These are phyloP conservation scores for Blastobotrys muscicola DNA, from an alignment of 805 yeast species.

Conservation along the genomic window DNA sequence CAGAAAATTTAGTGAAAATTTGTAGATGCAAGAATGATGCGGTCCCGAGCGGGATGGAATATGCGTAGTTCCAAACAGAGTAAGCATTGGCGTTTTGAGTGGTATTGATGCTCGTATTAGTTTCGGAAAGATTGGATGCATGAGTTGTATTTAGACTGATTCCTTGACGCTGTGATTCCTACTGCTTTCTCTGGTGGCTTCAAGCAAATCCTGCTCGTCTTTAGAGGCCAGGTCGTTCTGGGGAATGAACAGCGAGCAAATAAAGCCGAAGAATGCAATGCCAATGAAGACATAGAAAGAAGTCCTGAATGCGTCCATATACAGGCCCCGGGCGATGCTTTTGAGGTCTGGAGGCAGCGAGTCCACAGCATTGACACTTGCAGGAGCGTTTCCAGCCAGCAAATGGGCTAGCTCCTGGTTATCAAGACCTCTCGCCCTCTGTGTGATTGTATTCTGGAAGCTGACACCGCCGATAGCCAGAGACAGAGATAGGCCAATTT, in stretches of 20 bases:
- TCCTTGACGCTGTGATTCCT: neutral
- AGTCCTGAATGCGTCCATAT: constrained; percentile 13
- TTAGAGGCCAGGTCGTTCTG: constrained; percentile 14
- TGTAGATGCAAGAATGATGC: no score
- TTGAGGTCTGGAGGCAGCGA: constrained; percentile 6
- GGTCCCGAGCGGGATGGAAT: no score
- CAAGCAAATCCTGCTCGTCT: neutral
- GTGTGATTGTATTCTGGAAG: constrained; percentile 34
- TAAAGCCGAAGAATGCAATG: constrained; percentile 12
- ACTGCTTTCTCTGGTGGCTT: neutral
- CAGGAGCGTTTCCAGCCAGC: constrained; percentile 13
- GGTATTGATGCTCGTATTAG: neutral
- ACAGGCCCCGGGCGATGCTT: constrained; percentile 10
- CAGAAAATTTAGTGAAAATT: no score
- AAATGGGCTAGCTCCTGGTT: constrained; percentile 4
- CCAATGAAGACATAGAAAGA: constrained; percentile 16
- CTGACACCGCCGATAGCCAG: constrained; percentile 37
- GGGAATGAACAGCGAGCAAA: constrained; percentile 13
- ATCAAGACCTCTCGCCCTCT: constrained; percentile 18
- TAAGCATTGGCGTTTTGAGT: neutral
- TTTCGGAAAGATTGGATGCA: neutral
- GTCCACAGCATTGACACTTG: constrained; percentile 13
- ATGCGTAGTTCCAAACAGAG: neutral
- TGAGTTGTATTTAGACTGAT: neutral
- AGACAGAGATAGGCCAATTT: constrained; percentile 30